Conservation (phyloP, 495 filamentous ascomycete genomes). For the Pseudevernia furfuracea region DNA sequence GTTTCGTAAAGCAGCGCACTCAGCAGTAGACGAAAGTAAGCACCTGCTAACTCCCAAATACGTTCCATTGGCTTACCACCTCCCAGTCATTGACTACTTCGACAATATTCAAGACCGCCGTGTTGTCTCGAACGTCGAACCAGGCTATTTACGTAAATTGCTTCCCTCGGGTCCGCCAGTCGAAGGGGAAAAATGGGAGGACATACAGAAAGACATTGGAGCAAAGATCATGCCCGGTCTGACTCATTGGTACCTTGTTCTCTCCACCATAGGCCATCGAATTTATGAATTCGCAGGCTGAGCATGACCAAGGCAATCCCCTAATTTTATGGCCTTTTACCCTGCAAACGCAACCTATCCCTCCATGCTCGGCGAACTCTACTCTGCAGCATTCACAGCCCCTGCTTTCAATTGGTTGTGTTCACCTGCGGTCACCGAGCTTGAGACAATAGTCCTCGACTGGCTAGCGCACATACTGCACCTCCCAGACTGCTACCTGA, state of each 20-base stretch:
- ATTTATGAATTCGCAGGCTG: neutral
- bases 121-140: constrained; percentile 71
- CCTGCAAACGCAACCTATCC: constrained; percentile 78
- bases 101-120: constrained; percentile 61
- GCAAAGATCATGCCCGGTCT: constrained; percentile 85
- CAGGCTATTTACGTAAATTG: constrained; percentile 77
- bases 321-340: constrained; percentile 96
- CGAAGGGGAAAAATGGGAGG: constrained; percentile 66
- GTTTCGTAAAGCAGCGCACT: constrained; percentile 73
- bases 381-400: constrained; percentile 76
- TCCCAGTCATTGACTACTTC: constrained; percentile 72
- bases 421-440: constrained; percentile 87
- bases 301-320: constrained; percentile 53
- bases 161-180: constrained; percentile 67
- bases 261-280: neutral
- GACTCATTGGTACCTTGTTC: constrained; percentile 66
- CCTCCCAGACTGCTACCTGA: constrained; percentile 70
- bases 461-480: constrained; percentile 73
- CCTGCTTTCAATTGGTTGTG: constrained; percentile 98
- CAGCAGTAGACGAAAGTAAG: constrained; percentile 79
- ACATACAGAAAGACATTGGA: constrained; percentile 81
- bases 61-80: neutral
- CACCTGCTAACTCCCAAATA: constrained; percentile 5
- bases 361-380: constrained; percentile 87
- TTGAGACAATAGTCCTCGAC: constrained; percentile 90